A percentile compares a stretch with the other conserved stretches of the same genome.
Conservation (phyloP, 2,329 filamentous ascomycete species). For the Diaporthe longicolla region DNA sequence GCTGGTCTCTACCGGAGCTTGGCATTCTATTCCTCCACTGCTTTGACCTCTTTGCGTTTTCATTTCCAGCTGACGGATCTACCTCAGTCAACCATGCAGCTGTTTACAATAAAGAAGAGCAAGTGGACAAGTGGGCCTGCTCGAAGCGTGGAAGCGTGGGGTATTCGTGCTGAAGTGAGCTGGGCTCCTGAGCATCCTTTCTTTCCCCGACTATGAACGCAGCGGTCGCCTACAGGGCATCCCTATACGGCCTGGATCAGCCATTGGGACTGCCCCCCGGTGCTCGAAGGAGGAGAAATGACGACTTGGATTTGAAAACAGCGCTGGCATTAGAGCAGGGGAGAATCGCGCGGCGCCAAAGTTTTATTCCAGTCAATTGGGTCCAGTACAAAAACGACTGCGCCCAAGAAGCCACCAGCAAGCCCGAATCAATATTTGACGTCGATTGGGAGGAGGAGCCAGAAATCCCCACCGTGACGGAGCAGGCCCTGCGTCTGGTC, state of each 20-base stretch:
- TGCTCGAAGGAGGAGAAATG: slow-evolving; percentile 2
- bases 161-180: slow-evolving; percentile 1
- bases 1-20: background rate
- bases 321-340: slow-evolving; percentile 1
- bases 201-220: background rate
- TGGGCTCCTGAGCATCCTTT: background rate
- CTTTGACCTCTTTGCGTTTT: slow-evolving; percentile 7
- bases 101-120: background rate
- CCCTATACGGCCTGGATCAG: slow-evolving; percentile 26
- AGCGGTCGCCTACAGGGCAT: slow-evolving; percentile 20
- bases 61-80: background rate
- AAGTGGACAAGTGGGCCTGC: background rate
- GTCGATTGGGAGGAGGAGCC: slow-evolving; percentile 20
- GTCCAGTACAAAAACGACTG: slow-evolving; percentile 22
- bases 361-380: slow-evolving; percentile 25
- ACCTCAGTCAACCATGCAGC: background rate
- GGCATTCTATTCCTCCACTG: background rate
- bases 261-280: slow-evolving; percentile 10
- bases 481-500: slow-evolving; percentile 13
- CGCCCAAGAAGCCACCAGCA: background rate
- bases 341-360: background rate
- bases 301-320: background rate
- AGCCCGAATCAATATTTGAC: slow-evolving; percentile 17
- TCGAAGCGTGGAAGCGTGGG: background rate
- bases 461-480: background rate